A percentile compares a stretch with the other conserved stretches of the same genome.
Conservation (phyloP, 2,329 filamentous ascomycete species). For the Didymella arachidicola region DNA sequence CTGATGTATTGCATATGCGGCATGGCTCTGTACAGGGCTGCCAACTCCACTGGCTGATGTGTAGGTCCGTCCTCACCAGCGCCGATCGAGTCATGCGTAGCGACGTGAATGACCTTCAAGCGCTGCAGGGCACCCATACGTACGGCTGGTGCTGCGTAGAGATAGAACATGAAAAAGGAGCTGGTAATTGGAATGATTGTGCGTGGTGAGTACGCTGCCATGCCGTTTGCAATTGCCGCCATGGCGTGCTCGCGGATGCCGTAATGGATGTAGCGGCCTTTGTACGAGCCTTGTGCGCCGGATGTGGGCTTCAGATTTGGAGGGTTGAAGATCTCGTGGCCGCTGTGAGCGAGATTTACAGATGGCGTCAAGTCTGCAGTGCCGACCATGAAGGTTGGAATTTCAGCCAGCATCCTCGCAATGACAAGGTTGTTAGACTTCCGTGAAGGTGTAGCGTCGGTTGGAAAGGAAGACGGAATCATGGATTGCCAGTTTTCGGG, state of each 20-base stretch:
- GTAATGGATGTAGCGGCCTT: slow-evolving; percentile 60
- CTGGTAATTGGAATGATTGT: slow-evolving; percentile 66
- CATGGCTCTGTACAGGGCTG: slow-evolving; percentile 67
- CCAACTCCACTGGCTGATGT: slow-evolving; percentile 67
- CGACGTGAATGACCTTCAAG: slow-evolving; percentile 65
- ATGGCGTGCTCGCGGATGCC: slow-evolving; percentile 51
- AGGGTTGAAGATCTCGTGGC: slow-evolving; percentile 59
- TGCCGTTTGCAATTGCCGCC: slow-evolving; percentile 58
- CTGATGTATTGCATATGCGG: slow-evolving; percentile 68
- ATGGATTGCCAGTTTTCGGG: slow-evolving; percentile 58
- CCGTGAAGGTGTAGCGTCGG: slow-evolving; percentile 57
- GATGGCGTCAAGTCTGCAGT: slow-evolving; percentile 62
- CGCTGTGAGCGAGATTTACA: slow-evolving; percentile 58
- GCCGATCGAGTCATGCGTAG: slow-evolving; percentile 66
- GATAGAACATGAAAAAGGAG: slow-evolving; percentile 70
- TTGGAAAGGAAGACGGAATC: slow-evolving; percentile 60
- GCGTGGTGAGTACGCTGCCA: slow-evolving; percentile 57
- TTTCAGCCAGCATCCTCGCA: slow-evolving; percentile 71
- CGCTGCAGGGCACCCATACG: slow-evolving; percentile 67
- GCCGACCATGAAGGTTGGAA: slow-evolving; percentile 92
- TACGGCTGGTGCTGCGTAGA: slow-evolving; percentile 65
- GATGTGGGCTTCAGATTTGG: slow-evolving; percentile 45
- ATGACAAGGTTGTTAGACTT: slow-evolving; percentile 60
- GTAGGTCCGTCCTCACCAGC: slow-evolving; percentile 67
- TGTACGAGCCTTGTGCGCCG: slow-evolving; percentile 62